Evolutionary conservation across 805 yeast species (phyloP), one percentile per base, ranked within the genome.

Genomic region (Candida coleopterorum): DNA sequence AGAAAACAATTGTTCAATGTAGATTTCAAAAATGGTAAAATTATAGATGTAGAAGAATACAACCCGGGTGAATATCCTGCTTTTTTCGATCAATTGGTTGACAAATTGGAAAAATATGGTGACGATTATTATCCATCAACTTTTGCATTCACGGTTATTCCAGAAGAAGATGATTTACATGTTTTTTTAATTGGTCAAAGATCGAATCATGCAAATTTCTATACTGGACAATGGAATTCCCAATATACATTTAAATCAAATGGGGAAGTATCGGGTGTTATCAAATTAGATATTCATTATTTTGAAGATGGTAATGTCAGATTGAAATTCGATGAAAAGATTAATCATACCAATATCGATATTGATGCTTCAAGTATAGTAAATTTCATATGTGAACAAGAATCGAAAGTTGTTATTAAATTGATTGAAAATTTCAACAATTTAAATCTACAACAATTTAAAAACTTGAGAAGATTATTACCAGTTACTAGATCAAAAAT

Each of bases 261-360:
- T 21, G 55, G 53, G 1, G 37, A 55, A 6, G 43, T 84, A 11
- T 47, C 45, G 3, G 96, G 95, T 4, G 53, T 55, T 6, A 70
- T 86, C 24, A 58, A 56, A 15, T 72, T 88, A 22, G 89, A 85
- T 46, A 82, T 89, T 27, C 98, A 90, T 59, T 93, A 89, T 58
- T 93, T 75, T 56, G 98, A 90, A 62, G 97, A 90, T 48, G 98
- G 98, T 21, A 90, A 90, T 52, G 97, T 90, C 14, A 73, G 90
- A 35, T 74, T 93, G 50, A 78, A 75, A 42, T 64, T 55, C 28
- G 56, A 58, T 8, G 68, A 67, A 18, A 48, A 50, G 4, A 46
- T 73, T 1, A 49, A 48, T 6, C 37, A 47, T 2, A 38, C 39
- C 2, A 12, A 35, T n/a, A n/a, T 9, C 4, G 56, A 54, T 3